Evolutionary conservation across 208 protist genomes (phyloP).

Genomic region (Trypanosoma scelopori): DNA sequence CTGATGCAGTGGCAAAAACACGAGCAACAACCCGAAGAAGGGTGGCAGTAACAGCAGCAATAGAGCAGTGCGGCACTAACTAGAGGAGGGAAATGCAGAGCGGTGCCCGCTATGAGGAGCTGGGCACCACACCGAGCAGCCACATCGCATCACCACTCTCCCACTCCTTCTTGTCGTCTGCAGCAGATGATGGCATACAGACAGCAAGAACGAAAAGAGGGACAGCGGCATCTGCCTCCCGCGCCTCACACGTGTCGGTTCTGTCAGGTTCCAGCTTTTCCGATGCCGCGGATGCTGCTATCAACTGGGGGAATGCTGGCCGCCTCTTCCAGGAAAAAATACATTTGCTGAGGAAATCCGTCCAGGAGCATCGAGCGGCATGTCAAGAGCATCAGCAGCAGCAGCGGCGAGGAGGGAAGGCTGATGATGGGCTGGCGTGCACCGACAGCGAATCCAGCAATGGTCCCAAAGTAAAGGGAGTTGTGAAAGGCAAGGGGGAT

Average conservation of each 20-base stretch:
- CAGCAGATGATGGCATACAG: not conserved
- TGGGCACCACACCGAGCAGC: not conserved
- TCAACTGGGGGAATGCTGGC: not conserved
- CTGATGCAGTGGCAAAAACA: too few species aligned
- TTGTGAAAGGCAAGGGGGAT: too few species aligned
- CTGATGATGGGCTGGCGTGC: not conserved
- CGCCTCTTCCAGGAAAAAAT: constrained; percentile 24
- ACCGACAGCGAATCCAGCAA: too few species aligned
- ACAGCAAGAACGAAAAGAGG: not conserved
- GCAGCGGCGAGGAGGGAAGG: not conserved
- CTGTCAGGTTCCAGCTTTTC: not conserved
- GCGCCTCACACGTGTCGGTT: not conserved
- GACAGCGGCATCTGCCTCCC: not conserved
- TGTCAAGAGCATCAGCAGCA: not conserved
- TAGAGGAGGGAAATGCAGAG: not conserved
- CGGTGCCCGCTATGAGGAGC: not conserved
- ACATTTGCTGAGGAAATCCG: constrained; percentile 15
- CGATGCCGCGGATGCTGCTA: not conserved
- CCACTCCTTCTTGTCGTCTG: not conserved
- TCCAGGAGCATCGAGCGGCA: constrained; percentile 6
- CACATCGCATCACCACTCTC: not conserved
- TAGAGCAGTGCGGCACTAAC: not conserved
- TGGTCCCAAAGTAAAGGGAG: too few species aligned
- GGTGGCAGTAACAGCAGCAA: not conserved
- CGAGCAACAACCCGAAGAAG: too few species aligned